Evolutionary conservation across 2,329 filamentous ascomycete species (phyloP).

Genomic region (Fusarium napiforme): DNA sequence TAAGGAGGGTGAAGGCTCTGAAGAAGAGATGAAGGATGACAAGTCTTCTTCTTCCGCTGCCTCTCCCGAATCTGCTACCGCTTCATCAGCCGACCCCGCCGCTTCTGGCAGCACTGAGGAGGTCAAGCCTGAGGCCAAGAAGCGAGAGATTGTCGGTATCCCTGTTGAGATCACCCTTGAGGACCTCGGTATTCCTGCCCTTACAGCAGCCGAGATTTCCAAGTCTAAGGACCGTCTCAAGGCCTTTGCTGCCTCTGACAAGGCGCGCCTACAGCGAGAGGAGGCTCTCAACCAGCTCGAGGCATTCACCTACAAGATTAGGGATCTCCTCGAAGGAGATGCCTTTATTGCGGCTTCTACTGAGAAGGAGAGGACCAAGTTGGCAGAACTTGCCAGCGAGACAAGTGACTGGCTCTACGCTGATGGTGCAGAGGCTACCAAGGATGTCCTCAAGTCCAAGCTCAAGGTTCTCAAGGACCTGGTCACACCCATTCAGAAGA

Average conservation of each 20-base stretch:
- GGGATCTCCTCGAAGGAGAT: constrained; percentile 83
- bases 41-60: constrained; percentile 41
- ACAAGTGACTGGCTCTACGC: constrained; percentile 92
- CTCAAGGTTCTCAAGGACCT: constrained; percentile 82
- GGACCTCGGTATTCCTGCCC: constrained; percentile 61
- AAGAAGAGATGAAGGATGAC: constrained; percentile 58
- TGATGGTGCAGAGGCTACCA: constrained; percentile 80
- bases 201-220: constrained; percentile 61
- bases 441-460: constrained; percentile 78
- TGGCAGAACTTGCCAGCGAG: constrained; percentile 74
- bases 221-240: constrained; percentile 76
- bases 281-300: constrained; percentile 95
- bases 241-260: constrained; percentile 88
- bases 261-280: constrained; percentile 78
- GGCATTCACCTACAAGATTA: constrained; percentile 87
- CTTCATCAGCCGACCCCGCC: constrained; percentile 52
- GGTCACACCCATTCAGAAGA: constrained; percentile 79
- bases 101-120: constrained; percentile 58
- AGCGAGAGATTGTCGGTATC: constrained; percentile 68
- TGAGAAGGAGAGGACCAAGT: constrained; percentile 69
- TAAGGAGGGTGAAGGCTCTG: constrained; percentile 54
- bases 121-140: constrained; percentile 65
- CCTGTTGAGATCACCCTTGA: constrained; percentile 62
- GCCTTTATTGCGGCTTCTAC: constrained; percentile 79
- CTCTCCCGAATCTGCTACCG: constrained; percentile 42